These are phyloP conservation scores for Annulohypoxylon maeteangense DNA, from an alignment of 495 filamentous ascomycete species.

Conservation along the genomic window DNA sequence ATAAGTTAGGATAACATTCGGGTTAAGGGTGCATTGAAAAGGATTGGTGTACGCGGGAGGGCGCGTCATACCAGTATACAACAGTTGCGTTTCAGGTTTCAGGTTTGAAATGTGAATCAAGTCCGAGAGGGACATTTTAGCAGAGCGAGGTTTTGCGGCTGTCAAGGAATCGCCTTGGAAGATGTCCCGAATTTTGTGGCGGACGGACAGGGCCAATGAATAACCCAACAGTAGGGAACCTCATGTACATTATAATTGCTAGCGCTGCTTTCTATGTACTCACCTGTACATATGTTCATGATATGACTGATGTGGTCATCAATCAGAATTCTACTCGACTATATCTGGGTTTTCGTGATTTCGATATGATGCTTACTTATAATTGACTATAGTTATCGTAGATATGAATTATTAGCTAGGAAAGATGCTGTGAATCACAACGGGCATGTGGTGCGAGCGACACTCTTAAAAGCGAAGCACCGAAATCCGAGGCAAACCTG, in stretches of 20 bases:
- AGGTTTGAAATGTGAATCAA: background rate
- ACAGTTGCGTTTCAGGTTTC: conserved; percentile 14
- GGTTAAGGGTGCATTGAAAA: background rate
- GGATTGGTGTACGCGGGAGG: conserved; percentile 1
- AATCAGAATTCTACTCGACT: background rate
- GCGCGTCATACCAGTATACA: conserved; percentile 23
- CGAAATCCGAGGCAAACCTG: conserved; percentile 16
- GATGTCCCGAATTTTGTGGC: background rate
- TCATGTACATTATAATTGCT: conserved; percentile 5
- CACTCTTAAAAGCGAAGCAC: conserved; percentile 16
- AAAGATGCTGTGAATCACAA: background rate
- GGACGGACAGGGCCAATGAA: conserved; percentile 8
- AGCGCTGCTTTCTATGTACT: background rate
- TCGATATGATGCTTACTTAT: background rate
- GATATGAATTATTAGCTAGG: background rate
- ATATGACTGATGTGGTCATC: background rate
- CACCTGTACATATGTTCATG: background rate
- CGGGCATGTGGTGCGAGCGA: background rate
- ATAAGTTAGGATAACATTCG: background rate
- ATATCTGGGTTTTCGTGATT: background rate
- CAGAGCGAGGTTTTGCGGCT: conserved; percentile 12
- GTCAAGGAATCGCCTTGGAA: background rate
- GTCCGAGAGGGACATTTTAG: background rate
- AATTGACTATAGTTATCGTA: background rate
- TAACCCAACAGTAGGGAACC: background rate